Base-by-base conservation (phyloP, 192 early-diverging fungal genomes). In the Kappamyces sp. region DNA sequence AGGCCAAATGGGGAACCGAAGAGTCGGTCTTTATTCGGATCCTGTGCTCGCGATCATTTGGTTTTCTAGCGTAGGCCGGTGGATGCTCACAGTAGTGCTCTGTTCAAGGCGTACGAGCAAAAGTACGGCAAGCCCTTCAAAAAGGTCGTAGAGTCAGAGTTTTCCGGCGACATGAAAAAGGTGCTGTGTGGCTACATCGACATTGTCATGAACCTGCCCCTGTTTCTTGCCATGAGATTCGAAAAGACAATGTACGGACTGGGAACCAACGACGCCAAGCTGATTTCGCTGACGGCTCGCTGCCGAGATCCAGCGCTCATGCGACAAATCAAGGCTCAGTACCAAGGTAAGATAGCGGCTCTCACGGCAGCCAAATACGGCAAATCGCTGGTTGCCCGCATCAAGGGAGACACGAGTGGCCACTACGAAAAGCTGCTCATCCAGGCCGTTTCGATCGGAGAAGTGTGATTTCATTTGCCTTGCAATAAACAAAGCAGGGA, bases 191-290 rank as follows among this genome's bases (percentile, higher is more conserved):
- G 37, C 31, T 33, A 74, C 40, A 70, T 77, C 9, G 46, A 58
- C 12, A 63, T 63, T 2, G 40, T 60, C 41, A 51, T 51, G 15
- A 61, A 77, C 59, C 55, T 43, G 10, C 41, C 73, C 1, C 23
- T 47, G 13, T 72, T 57, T 53, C 60, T 78, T 47, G 76, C 76
- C 34, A 47, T 55, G 23, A 44, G 42, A 5, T 75, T 78, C 40
- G 76, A 78, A 48, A 71, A 77, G 34, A 40, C 76, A 33, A 78
- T 78, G 76, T 55, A 75, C 10, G 76, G 76, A 6, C 1, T 78
- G 10, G 76, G 76, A 12, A 80, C 77, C 23, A 66, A 78, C 5
- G 74, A 78, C 55, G 43, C 63, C 51, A 67, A 66, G 49, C 61
- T 76, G 37, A 78, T 76, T 15, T 64, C 74, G 23, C 50, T 77